Conservation (phyloP, 768 basidiomycete genomes). For the Psilocybe azurescens region DNA sequence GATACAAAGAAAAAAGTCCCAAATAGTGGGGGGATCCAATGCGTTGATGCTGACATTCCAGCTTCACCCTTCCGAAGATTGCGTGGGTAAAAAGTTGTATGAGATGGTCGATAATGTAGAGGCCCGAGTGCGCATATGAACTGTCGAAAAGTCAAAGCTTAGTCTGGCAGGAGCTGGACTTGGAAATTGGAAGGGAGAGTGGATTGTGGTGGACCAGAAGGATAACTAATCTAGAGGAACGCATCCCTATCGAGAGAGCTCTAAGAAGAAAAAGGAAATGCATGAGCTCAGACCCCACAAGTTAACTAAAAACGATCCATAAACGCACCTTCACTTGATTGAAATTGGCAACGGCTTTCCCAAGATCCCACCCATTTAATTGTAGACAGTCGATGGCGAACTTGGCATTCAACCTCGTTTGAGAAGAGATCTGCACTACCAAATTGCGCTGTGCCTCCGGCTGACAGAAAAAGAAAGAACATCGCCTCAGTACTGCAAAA, state of each 20-base stretch:
- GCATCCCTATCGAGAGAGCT: slow-evolving; percentile 58
- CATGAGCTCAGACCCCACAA: slow-evolving; percentile 16
- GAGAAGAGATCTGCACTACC: slow-evolving; percentile 70
- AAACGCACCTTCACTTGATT: slow-evolving; percentile 81
- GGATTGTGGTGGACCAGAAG: neutral
- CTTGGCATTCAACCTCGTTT: slow-evolving; percentile 79
- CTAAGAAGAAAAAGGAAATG: slow-evolving; percentile 32
- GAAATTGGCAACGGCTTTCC: slow-evolving; percentile 83
- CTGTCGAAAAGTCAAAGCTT: no score
- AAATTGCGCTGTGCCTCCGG: slow-evolving; percentile 73
- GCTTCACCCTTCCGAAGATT: slow-evolving; percentile 6
- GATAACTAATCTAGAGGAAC: slow-evolving; percentile 42
- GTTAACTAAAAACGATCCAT: neutral
- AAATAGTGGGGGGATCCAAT: slow-evolving; percentile 4
- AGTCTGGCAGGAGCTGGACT: no score
- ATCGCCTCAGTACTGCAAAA: neutral
- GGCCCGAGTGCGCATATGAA: neutral
- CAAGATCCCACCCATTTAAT: slow-evolving; percentile 85
- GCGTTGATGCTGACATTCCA: slow-evolving; percentile 4
- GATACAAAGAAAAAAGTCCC: slow-evolving; percentile 4
- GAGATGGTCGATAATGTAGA: neutral
- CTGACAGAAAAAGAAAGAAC: slow-evolving; percentile 38
- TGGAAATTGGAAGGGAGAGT: neutral
- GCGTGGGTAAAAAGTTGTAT: slow-evolving; percentile 3
- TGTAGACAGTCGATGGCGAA: slow-evolving; percentile 87